Evolutionary conservation across 2,329 filamentous ascomycete genomes (phyloP).

Genomic region (Exophiala sp.): DNA sequence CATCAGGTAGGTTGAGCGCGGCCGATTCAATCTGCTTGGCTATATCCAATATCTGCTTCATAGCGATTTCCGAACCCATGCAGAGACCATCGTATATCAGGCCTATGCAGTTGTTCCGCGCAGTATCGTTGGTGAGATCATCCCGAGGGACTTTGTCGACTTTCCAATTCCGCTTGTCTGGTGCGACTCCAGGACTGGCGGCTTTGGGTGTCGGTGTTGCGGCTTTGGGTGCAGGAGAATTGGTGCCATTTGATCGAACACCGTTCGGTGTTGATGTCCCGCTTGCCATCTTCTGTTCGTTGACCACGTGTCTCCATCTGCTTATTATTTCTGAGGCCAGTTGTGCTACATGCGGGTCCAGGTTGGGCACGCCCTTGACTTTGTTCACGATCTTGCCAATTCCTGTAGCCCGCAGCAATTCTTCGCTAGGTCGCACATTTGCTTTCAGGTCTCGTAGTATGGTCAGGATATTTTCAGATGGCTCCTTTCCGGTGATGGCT

Average conservation of each 20-base stretch:
- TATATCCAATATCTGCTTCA: constrained; percentile 64
- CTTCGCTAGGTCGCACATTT: constrained; percentile 79
- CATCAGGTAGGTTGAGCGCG: constrained; percentile 54
- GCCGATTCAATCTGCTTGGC: constrained; percentile 73
- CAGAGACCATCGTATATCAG: constrained; percentile 92
- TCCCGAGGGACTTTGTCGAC: constrained; percentile 67
- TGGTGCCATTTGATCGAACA: constrained; percentile 48
- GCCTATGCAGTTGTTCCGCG: constrained; percentile 80
- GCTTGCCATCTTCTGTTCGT: constrained; percentile 42
- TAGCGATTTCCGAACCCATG: constrained; percentile 57
- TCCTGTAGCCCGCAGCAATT: constrained; percentile 83
- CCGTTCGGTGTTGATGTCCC: constrained; percentile 32
- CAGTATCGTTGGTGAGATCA: constrained; percentile 64
- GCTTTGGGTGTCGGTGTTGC: constrained; percentile 41
- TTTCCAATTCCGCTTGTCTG: constrained; percentile 77
- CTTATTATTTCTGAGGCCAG: constrained; percentile 77
- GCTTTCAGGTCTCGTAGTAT: constrained; percentile 76
- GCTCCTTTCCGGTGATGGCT: constrained; percentile 70
- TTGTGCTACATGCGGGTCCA: constrained; percentile 60
- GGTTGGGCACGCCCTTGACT: constrained; percentile 73
- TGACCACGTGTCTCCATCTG: constrained; percentile 81
- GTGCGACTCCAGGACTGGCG: constrained; percentile 43
- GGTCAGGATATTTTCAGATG: constrained; percentile 65
- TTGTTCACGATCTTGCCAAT: constrained; percentile 89
- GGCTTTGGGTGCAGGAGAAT: constrained; percentile 48